A percentile compares a stretch with the other conserved stretches of the same genome.
phyloP scores from a whole-genome alignment of 2,329 filamentous ascomycete species.

The Aspergillus pseudonomiae region DNA sequence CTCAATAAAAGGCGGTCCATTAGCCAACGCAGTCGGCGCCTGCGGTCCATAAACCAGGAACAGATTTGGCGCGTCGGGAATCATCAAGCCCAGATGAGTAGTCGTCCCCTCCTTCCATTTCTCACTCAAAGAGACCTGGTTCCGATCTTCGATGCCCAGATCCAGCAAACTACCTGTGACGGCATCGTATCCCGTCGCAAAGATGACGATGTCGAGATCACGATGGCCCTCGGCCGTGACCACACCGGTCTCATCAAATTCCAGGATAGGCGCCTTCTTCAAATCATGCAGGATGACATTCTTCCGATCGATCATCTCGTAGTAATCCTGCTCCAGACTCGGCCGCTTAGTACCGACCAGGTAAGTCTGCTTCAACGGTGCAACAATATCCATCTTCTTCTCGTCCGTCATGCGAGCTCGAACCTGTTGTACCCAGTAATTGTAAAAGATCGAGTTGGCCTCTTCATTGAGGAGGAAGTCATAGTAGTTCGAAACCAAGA shows the following conservation, averaged over 20 bases:
- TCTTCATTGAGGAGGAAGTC: constrained; percentile 30
- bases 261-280: constrained; percentile 46
- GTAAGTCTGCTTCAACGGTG: constrained; percentile 55
- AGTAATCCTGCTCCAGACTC: constrained; percentile 53
- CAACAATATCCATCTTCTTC: constrained; percentile 53
- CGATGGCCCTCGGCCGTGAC: constrained; percentile 21
- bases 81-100: constrained; percentile 43
- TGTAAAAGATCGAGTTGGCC: constrained; percentile 56
- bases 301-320: constrained; percentile 50
- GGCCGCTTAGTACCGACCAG: constrained; percentile 57
- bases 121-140: constrained; percentile 13
- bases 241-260: constrained; percentile 44
- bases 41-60: constrained; percentile 47
- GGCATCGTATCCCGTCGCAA: constrained; percentile 19
- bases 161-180: constrained; percentile 17
- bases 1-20: constrained; percentile 41
- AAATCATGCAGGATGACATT: constrained; percentile 52
- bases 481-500: constrained; percentile 57
- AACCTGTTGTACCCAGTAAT: constrained; percentile 58
- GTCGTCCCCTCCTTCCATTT: constrained; percentile 21
- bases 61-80: constrained; percentile 48
- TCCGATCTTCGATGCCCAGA: constrained; percentile 19
- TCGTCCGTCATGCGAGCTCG: constrained; percentile 54
- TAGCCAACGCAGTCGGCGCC: constrained; percentile 37
- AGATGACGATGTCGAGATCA: background rate